Evolutionary conservation across 768 basidiomycete genomes (phyloP), one percentile per base, ranked within the genome.

Genomic region (Amanita fuliginea): DNA sequence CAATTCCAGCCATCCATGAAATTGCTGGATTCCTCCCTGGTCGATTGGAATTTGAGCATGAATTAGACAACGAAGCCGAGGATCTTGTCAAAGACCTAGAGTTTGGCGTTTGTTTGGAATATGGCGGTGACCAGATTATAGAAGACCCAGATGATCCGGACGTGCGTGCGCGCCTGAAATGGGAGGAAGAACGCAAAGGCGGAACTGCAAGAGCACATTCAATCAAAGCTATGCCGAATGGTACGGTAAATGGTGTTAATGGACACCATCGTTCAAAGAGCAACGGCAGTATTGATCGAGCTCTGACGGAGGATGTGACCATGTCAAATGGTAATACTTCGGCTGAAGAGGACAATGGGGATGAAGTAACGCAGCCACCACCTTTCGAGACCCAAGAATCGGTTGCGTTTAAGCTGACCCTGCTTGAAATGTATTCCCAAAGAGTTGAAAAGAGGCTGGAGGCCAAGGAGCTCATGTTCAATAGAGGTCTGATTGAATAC

Each of bases 21-120:
- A 76, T 98, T 35, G 81, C 85, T 13, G 86, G 85, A 0, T 98
- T 85, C 67, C 83, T 99, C 60, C 95, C 95, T 7, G 95, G 95
- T 13, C 83, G 95, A n/a, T 74, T 99, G 32, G 95, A 99, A 64
- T 99, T 99, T 61, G 95, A 99, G 61, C 93, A 94, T 57, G 95
- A 99, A 64, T 68, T 91, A 4, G 94, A 97, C 60, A 96, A 99
- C 62, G 95, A 99, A 46, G 95, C 95, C 0, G 95, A 99, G 62
- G 85, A 94, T 58, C 66, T 90, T 2, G 85, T 97, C 55, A 98
- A 97, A 65, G 92, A 97, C 61, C 72, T 99, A 54, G 94, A 98
- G 61, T 97, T 97, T 57, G 95, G 90, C 1, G 68, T 93, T n/a
- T 90, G 90, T 53, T 71, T 77, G 18, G 76, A 81, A 28, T 95